Conservation (phyloP, 345 rosid genomes). For the Mercurialis annua region DNA sequence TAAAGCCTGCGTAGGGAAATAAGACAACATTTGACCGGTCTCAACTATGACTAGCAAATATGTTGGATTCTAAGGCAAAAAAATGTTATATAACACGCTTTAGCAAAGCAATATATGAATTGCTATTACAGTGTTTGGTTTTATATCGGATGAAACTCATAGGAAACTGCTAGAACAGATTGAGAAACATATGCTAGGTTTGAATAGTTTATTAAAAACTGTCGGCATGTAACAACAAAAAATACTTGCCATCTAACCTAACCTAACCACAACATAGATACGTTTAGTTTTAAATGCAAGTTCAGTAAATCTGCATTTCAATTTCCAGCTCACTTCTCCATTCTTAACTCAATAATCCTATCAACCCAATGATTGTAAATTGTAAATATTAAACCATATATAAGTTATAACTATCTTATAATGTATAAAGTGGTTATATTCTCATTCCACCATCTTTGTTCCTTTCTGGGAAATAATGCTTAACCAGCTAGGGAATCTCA, state of each 20-base stretch:
- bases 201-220: no score
- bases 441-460: neutral
- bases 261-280: slow-evolving; percentile 2
- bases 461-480: neutral
- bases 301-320: neutral
- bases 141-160: neutral
- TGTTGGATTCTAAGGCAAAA: no score
- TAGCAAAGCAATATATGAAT: neutral
- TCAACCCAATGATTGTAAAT: neutral
- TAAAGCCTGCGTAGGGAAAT: no score
- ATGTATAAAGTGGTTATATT: neutral
- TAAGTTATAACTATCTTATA: no score
- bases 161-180: neutral
- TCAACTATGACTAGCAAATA: no score
- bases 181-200: neutral
- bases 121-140: neutral
- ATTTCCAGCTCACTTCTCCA: slow-evolving; percentile 6
- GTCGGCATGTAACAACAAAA: slow-evolving; percentile 10
- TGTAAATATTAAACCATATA: no score
- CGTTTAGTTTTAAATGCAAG: neutral
- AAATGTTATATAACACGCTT: no score
- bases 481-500: slow-evolving; percentile 13
- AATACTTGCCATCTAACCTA: neutral
- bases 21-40: no score
- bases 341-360: neutral